Conservation (phyloP, 345 rosid species). For the Geranium rotundifolium region DNA sequence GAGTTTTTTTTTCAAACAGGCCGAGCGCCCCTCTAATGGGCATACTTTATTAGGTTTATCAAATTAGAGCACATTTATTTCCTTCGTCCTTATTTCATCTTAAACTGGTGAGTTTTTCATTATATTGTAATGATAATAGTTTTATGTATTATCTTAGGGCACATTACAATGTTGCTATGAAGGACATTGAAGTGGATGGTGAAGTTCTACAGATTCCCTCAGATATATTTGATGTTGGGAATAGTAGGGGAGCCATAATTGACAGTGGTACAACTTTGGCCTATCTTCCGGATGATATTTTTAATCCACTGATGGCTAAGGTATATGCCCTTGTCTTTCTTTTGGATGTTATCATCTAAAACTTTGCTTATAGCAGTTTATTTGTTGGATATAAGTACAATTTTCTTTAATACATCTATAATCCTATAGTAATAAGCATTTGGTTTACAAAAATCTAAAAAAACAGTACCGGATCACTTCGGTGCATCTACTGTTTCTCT, state of each 20-base stretch:
- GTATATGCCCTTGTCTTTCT: constrained; percentile 15
- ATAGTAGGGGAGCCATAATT: constrained; percentile 48
- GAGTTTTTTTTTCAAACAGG: too few species aligned
- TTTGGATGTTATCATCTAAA: not conserved
- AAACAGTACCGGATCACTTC: too few species aligned
- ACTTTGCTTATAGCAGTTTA: not conserved
- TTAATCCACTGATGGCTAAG: constrained; percentile 37
- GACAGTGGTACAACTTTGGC: constrained; percentile 97
- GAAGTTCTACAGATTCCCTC: constrained; percentile 41
- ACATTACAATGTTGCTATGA: constrained; percentile 76
- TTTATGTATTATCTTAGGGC: constrained; percentile 35
- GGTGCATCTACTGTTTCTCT: too few species aligned
- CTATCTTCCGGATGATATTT: constrained; percentile 54
- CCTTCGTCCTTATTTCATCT: too few species aligned
- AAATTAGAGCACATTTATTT: too few species aligned
- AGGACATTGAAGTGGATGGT: constrained; percentile 60
- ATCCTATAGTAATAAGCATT: too few species aligned
- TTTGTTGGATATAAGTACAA: constrained; percentile 1
- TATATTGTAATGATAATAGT: not conserved
- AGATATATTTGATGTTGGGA: constrained; percentile 33
- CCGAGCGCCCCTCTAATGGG: too few species aligned
- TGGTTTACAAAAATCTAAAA: too few species aligned
- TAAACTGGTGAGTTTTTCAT: too few species aligned
- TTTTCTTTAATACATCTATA: too few species aligned
- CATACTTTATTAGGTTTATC: too few species aligned